A percentile compares a stretch with the other conserved stretches of the same genome.
These are phyloP conservation scores for Colletotrichum paranaense DNA, from an alignment of 2,329 filamentous ascomycete species.

Conservation along the genomic window DNA sequence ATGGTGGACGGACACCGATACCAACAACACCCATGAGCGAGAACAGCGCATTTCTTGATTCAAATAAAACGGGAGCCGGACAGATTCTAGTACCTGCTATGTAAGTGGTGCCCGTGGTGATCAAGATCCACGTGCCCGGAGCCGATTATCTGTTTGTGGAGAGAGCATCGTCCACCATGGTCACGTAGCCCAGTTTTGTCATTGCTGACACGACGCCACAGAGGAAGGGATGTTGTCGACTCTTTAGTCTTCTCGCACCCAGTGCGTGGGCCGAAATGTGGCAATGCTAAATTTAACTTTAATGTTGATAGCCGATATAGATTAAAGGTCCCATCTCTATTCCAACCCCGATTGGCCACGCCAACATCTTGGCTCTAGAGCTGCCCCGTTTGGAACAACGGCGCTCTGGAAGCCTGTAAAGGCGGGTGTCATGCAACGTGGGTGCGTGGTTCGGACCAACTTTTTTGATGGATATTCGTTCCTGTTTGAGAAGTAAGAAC, in stretches of 20 bases:
- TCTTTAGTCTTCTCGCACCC: background rate
- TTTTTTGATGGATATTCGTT: background rate
- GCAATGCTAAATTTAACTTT: slow-evolving; percentile 21
- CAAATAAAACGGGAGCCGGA: background rate
- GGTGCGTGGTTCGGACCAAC: slow-evolving; percentile 7
- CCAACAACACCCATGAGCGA: background rate
- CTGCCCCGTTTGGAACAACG: background rate
- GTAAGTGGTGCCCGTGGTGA: background rate
- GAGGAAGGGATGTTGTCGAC: background rate
- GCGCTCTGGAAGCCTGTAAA: background rate
- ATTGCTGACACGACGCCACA: slow-evolving; percentile 10
- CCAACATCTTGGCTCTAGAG: slow-evolving; percentile 13
- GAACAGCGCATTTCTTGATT: background rate
- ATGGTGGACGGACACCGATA: background rate
- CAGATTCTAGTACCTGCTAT: background rate
- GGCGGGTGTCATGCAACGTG: background rate
- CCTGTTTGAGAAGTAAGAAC: slow-evolving; percentile 1
- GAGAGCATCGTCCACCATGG: background rate
- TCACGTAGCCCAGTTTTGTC: background rate
- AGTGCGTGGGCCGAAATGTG: background rate
- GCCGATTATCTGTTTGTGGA: background rate
- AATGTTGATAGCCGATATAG: slow-evolving; percentile 17
- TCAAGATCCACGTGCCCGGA: background rate
- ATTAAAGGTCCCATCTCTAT: slow-evolving; percentile 6
- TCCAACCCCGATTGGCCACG: slow-evolving; percentile 3